phyloP scores from a whole-genome alignment of 805 yeast species.

The Candida saitoana region DNA sequence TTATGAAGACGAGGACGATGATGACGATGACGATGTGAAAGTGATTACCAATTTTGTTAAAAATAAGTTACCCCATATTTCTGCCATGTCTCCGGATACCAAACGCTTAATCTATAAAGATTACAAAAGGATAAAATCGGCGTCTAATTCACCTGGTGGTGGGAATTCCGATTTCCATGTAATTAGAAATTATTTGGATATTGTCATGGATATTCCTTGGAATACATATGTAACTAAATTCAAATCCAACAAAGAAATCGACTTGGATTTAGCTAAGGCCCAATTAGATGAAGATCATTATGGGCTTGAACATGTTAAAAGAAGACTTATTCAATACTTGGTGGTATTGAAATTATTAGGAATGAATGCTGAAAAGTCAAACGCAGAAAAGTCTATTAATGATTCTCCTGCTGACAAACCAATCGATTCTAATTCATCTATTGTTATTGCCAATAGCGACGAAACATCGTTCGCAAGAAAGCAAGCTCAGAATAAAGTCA shows the following conservation, averaged over 20 bases:
- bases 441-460: constrained; percentile 34
- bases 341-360: constrained; percentile 66
- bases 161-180: constrained; percentile 64
- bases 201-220: constrained; percentile 66
- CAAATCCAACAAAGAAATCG: constrained; percentile 41
- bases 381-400: constrained; percentile 13
- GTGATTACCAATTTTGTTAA: constrained; percentile 35
- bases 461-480: constrained; percentile 26
- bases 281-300: constrained; percentile 41
- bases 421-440: constrained; percentile 11
- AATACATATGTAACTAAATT: constrained; percentile 30
- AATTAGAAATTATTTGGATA: constrained; percentile 58
- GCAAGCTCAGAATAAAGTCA: constrained; percentile 15
- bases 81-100: constrained; percentile 32
- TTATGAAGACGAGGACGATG: constrained; percentile 34
- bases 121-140: constrained; percentile 49
- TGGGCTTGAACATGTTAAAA: constrained; percentile 49
- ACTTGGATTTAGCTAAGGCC: constrained; percentile 39
- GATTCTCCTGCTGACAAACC: constrained; percentile 6
- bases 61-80: constrained; percentile 31
- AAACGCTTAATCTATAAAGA: constrained; percentile 44
- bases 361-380: constrained; percentile 27
- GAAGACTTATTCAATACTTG: constrained; percentile 70
- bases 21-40: constrained; percentile 41
- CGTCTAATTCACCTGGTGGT: constrained; percentile 37